Percentiles rank a stretch among this genome's conserved stretches.
These are phyloP conservation scores for Lactarius akahatsu DNA, from an alignment of 768 basidiomycete species.

Conservation along the genomic window DNA sequence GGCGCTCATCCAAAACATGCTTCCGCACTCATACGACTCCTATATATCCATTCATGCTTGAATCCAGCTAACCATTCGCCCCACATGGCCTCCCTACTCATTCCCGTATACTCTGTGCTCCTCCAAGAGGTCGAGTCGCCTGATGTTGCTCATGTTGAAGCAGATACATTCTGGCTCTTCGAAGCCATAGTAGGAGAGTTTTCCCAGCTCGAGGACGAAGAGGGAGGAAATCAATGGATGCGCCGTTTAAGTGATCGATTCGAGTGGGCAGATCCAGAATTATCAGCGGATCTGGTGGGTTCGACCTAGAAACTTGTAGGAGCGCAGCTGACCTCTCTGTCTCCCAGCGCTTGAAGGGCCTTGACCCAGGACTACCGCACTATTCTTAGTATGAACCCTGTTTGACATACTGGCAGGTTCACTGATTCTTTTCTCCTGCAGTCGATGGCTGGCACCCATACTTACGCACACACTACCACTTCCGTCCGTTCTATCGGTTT, in stretches of 20 bases:
- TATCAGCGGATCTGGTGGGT: conserved; percentile 58
- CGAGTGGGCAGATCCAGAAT: conserved; percentile 61
- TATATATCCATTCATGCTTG: conserved; percentile 68
- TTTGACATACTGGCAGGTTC: conserved; percentile 3
- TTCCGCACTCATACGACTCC: conserved; percentile 63
- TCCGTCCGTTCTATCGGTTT: conserved; percentile 54
- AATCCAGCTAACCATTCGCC: conserved; percentile 72
- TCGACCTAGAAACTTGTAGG: background rate
- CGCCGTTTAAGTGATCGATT: conserved; percentile 58
- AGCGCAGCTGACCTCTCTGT: conserved; percentile 9
- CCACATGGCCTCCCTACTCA: conserved; percentile 64
- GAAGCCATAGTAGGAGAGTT: conserved; percentile 73
- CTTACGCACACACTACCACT: conserved; percentile 73
- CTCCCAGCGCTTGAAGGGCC: conserved; percentile 55
- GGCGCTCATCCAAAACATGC: conserved; percentile 58
- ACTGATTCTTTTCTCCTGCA: conserved; percentile 32
- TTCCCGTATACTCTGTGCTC: conserved; percentile 66
- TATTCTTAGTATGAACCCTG: conserved; percentile 67
- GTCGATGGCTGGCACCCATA: conserved; percentile 74
- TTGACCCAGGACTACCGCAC: conserved; percentile 72
- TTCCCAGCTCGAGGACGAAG: conserved; percentile 69
- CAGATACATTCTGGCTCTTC: conserved; percentile 82
- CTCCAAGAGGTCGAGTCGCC: conserved; percentile 59
- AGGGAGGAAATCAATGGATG: conserved; percentile 61
- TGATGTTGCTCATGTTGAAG: conserved; percentile 67